Base-by-base conservation (phyloP, 1,284 basidiomycete genomes). In the Veloboletus limbatus region DNA sequence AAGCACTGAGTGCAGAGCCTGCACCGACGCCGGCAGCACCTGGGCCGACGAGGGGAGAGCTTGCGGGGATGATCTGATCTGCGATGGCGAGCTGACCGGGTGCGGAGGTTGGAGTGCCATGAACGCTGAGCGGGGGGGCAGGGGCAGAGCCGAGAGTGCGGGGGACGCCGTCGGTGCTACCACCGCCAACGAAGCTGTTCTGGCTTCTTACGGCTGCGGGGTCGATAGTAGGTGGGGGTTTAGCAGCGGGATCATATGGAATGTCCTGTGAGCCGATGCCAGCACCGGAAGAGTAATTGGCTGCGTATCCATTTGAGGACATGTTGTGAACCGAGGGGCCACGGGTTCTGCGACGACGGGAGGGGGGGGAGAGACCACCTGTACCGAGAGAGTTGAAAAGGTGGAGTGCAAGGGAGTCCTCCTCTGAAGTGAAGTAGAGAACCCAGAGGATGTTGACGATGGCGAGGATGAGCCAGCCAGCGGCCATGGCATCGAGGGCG, bases 361-460 rank as follows among this genome's bases (percentile, higher is more conserved):
- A 83, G 40, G 88, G 88, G 26, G 86, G 81, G 2, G 88, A 86
- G 40, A 93, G 82, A 27, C 91, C 91, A 42, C 90, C 91, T 20
- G 89, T 92, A 45, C 92, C 92, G 55, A 90, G 72, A 14, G 82
- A 79, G 68, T 92, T 93, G 78, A 97, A 88, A 49, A 96, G 58
- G 65, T 91, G 77, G 45, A 92, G 79, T 40, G 82, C 69, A 54
- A 91, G 81, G 2, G 93, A 90, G 63, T 94, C 93, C 58, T 97
- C 94, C 63, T 97, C 95, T 1, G 93, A 88, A 5, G 95, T 96
- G 66, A 99, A 92, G 75, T 92, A 97, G 52, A 98, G 79, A 17
- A 97, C 80, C 95, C 95, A 98, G 52, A 98, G 69, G 63, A 98
- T 88, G 76, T 97, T 71, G 52, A 94, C 89, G 52, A 98, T 81